phyloP scores from a whole-genome alignment of 2,329 filamentous ascomycete species.

The Aotearoamyces nothofagi region DNA sequence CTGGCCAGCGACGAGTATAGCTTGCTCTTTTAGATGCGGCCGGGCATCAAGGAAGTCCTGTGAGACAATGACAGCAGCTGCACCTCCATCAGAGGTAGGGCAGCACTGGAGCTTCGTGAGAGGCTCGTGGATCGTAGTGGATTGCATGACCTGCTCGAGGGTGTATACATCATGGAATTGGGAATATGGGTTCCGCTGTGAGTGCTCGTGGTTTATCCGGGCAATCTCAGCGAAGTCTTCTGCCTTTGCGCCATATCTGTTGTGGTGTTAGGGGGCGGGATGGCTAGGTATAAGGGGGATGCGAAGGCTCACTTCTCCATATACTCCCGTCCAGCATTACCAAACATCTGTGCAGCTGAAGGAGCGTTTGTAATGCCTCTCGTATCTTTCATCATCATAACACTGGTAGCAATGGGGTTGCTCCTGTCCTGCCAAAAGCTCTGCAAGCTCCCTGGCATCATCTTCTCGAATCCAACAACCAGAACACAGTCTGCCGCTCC shows the following conservation, averaged over 20 bases:
- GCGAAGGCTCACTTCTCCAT: slow-evolving; percentile 60
- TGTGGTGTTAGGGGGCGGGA: slow-evolving; percentile 3
- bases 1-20: slow-evolving; percentile 82
- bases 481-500: slow-evolving; percentile 79
- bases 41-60: slow-evolving; percentile 76
- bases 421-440: slow-evolving; percentile 72
- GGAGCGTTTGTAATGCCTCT: slow-evolving; percentile 70
- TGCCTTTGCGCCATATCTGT: slow-evolving; percentile 62
- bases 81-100: slow-evolving; percentile 85
- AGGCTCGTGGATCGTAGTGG: slow-evolving; percentile 68
- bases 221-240: slow-evolving; percentile 93
- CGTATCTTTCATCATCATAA: slow-evolving; percentile 69
- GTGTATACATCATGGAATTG: slow-evolving; percentile 92
- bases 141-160: slow-evolving; percentile 61
- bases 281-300: slow-evolving; percentile 1
- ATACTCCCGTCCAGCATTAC: slow-evolving; percentile 85
- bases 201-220: slow-evolving; percentile 85
- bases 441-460: slow-evolving; percentile 82
- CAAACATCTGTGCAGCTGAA: slow-evolving; percentile 84
- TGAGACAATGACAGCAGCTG: slow-evolving; percentile 77
- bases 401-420: slow-evolving; percentile 60
- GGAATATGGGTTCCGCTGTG: slow-evolving; percentile 87
- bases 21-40: slow-evolving; percentile 67
- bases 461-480: slow-evolving; percentile 95
- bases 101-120: slow-evolving; percentile 98